Percentiles rank a stretch among this genome's conserved stretches.
Conservation (phyloP, 2,329 filamentous ascomycete species). For the Magnaporthiopsis rhizophila region DNA sequence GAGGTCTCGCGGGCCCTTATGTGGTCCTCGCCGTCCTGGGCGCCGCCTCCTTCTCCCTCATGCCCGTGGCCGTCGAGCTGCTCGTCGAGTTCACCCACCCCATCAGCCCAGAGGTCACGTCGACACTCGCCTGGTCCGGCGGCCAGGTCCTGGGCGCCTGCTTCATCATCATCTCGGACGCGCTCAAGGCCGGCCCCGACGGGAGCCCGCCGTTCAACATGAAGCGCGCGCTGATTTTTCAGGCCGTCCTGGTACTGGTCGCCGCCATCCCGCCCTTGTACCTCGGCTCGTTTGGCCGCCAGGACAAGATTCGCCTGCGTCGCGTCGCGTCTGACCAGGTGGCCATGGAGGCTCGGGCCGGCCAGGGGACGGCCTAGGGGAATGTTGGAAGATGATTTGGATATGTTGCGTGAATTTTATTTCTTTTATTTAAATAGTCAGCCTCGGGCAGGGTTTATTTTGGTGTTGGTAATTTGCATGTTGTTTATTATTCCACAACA, state of each 20-base stretch:
- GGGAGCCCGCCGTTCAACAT: slow-evolving; percentile 62
- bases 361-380: neutral
- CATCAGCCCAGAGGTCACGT: slow-evolving; percentile 76
- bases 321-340: slow-evolving; percentile 38
- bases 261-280: slow-evolving; percentile 60
- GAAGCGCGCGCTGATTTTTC: slow-evolving; percentile 67
- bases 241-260: slow-evolving; percentile 60
- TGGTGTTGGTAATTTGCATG: too few species aligned
- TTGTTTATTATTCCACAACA: too few species aligned
- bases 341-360: slow-evolving; percentile 1
- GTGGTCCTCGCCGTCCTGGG: slow-evolving; percentile 69
- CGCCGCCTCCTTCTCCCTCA: slow-evolving; percentile 67
- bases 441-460: neutral
- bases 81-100: slow-evolving; percentile 83
- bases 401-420: neutral
- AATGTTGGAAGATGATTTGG: neutral
- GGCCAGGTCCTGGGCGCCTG: slow-evolving; percentile 80
- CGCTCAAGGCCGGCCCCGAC: slow-evolving; percentile 48
- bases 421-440: neutral
- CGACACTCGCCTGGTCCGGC: slow-evolving; percentile 74
- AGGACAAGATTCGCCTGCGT: slow-evolving; percentile 40
- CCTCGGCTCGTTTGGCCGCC: slow-evolving; percentile 61
- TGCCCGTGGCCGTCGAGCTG: slow-evolving; percentile 81
- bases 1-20: slow-evolving; percentile 58
- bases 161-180: slow-evolving; percentile 78